These are phyloP conservation scores for Oryza glaberrima DNA, from an alignment of 176 grass and related monocot species.

Conservation along the genomic window DNA sequence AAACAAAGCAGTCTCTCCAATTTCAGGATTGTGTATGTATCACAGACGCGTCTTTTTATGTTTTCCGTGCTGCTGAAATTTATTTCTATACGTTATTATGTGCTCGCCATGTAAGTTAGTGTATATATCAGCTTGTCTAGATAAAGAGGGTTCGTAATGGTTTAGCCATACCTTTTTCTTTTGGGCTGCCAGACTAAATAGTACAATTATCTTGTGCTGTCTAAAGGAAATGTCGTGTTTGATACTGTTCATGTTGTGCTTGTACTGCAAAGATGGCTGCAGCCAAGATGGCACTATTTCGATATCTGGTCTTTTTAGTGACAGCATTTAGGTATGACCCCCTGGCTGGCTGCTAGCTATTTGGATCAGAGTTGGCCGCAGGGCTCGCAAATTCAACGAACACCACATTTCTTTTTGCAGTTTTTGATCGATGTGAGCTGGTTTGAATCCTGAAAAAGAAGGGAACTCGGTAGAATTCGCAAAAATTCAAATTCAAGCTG, in stretches of 20 bases:
- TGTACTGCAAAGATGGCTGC: neutral
- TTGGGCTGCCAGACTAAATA: neutral
- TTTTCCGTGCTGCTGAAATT: neutral
- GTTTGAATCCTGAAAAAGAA: neutral
- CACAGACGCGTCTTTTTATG: neutral
- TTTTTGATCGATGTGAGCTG: neutral
- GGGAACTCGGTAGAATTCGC: neutral
- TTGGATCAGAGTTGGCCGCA: neutral
- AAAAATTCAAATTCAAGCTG: neutral
- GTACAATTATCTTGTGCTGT: neutral
- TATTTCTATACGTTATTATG: constrained; percentile 15
- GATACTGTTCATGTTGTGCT: neutral
- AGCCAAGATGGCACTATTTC: neutral
- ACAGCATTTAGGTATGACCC: neutral
- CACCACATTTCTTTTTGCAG: neutral
- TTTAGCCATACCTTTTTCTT: constrained; percentile 14
- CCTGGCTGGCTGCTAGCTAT: neutral
- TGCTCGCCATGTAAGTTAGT: constrained; percentile 9
- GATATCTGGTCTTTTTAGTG: neutral
- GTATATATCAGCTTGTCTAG: constrained; percentile 31
- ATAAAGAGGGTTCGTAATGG: constrained; percentile 11
- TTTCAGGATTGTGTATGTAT: constrained; percentile 27
- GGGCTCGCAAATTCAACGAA: neutral
- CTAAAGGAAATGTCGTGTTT: neutral
- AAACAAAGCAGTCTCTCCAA: neutral